Evolutionary conservation across 768 basidiomycete species (phyloP), one percentile per base, ranked within the genome.

Genomic region (Collybia mongolica): DNA sequence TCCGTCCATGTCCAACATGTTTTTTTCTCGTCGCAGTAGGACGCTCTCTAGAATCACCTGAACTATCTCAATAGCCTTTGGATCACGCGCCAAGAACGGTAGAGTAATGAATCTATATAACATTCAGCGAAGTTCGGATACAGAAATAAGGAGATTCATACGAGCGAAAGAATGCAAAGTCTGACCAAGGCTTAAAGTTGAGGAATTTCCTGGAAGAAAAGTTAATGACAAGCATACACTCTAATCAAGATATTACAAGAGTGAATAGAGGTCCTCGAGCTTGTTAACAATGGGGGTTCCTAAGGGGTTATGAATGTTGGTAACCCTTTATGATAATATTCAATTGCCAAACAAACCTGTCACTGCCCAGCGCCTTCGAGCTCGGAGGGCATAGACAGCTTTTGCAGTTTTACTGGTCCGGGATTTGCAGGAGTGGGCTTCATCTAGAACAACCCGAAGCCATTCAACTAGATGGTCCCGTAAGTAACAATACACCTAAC

Each of bases 201-300:
- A 92, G 72, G 66, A 90, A 92, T 69, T 85, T 88, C 24, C 89
- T 92, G 53, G 20, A 26, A 17, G 12, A 50, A 11, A 24, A n/a
- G 41, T 3, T 52, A 36, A 47, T 42, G 15, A 45, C 32, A 23
- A 12, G 22, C 18, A 17, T 1, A 11, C 29, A 45, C 2, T 43
- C 6, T 22, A 17, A 15, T 32, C 9, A 39, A 17, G 45, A 32
- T 26, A 48, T 49, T 43, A 84, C 81, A 90, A 65, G 1, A 98
- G 74, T 1, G 93, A 95, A 60, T 88, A 93, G 14, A 98, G 74
- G 60, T 98, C 96, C 58, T 95, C 91, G 5, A 96, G 74, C 54
- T 86, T 84, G 64, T 98, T 98, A 48, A 97, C 91, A 52, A 98
- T 98, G 0, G 96, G 96, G 4, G 96, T 98, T 11, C 93, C 88